Percentiles rank a stretch among this genome's conserved stretches.
Conservation (phyloP, 2,329 filamentous ascomycete genomes). For the Fonsecaea pedrosoi region DNA sequence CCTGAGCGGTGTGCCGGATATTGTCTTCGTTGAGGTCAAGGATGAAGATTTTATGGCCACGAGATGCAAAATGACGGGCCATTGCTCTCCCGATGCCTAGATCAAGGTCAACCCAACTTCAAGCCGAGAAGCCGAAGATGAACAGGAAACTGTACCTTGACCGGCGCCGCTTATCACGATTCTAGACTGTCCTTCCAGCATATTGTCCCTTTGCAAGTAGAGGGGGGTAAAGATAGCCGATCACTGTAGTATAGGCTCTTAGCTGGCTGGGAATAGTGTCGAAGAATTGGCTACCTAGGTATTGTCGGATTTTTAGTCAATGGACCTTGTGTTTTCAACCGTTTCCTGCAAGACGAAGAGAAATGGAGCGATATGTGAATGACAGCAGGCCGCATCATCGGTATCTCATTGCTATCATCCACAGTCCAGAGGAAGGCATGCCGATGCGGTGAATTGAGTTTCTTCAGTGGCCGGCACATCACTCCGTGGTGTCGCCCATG, state of each 20-base stretch:
- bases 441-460: neutral
- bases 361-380: neutral
- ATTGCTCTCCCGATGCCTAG: slow-evolving; percentile 55
- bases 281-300: neutral
- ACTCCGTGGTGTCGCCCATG: slow-evolving; percentile 11
- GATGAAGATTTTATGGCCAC: slow-evolving; percentile 55
- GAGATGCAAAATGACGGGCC: slow-evolving; percentile 51
- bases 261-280: neutral
- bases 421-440: slow-evolving; percentile 1
- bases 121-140: neutral
- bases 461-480: slow-evolving; percentile 10
- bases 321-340: neutral
- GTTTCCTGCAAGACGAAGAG: neutral
- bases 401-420: neutral
- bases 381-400: neutral
- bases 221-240: neutral
- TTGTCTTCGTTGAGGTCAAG: slow-evolving; percentile 53
- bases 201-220: slow-evolving; percentile 2
- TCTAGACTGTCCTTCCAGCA: slow-evolving; percentile 26
- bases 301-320: neutral
- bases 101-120: neutral
- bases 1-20: slow-evolving; percentile 47
- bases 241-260: neutral
- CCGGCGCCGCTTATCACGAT: slow-evolving; percentile 35
- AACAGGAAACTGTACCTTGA: slow-evolving; percentile 25